A percentile compares a stretch with the other conserved stretches of the same genome.
These are phyloP conservation scores for Tylopilus microsporus DNA, from an alignment of 1,284 basidiomycete genomes.

Conservation along the genomic window DNA sequence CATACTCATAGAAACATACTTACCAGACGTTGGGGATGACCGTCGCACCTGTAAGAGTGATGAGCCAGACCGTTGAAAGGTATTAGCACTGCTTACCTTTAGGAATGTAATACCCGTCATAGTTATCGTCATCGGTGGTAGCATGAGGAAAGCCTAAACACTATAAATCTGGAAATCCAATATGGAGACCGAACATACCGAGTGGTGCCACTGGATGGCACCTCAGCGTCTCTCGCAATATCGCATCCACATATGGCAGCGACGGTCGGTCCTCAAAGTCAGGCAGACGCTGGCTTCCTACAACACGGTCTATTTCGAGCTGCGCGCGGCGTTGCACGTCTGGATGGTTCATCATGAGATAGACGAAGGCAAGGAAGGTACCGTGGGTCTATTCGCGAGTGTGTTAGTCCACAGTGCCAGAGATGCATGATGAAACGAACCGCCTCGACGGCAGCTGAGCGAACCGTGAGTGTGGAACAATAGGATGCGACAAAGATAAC, in stretches of 20 bases:
- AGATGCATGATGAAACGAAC: slow-evolving; percentile 9
- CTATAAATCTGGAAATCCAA: background rate
- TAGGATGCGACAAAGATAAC: background rate
- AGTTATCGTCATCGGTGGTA: slow-evolving; percentile 20
- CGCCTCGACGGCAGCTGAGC: slow-evolving; percentile 20
- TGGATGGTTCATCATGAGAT: slow-evolving; percentile 36
- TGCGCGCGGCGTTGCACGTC: slow-evolving; percentile 34
- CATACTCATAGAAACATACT: background rate
- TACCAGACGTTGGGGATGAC: slow-evolving; percentile 14
- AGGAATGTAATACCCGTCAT: slow-evolving; percentile 22
- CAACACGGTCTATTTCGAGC: slow-evolving; percentile 36
- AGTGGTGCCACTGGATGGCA: slow-evolving; percentile 18
- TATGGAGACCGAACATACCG: slow-evolving; percentile 7
- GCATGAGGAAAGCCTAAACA: slow-evolving; percentile 17
- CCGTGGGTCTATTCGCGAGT: slow-evolving; percentile 8
- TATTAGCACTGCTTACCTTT: slow-evolving; percentile 6
- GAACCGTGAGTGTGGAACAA: background rate
- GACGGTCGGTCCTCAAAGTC: slow-evolving; percentile 34
- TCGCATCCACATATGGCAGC: slow-evolving; percentile 36
- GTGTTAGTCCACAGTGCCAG: background rate
- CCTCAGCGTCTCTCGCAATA: slow-evolving; percentile 37
- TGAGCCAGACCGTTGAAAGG: background rate
- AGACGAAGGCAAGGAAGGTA: slow-evolving; percentile 25
- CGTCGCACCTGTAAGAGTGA: background rate
- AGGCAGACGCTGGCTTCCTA: slow-evolving; percentile 38